These are phyloP conservation scores for Pseudocercospora vitis DNA, from an alignment of 2,329 filamentous ascomycete species.

Conservation along the genomic window DNA sequence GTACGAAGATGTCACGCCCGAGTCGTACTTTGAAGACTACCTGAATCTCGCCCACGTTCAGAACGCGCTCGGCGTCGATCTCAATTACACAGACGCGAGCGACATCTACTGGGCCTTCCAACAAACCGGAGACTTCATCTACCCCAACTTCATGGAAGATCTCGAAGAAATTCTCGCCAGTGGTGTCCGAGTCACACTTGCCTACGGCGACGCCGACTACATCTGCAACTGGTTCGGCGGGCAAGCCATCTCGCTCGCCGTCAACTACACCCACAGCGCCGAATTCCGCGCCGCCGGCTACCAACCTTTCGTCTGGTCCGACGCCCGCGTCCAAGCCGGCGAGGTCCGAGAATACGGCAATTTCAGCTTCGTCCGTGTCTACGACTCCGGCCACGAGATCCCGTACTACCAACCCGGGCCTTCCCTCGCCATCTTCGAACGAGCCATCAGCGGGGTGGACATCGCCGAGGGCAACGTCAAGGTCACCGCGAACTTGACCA, in stretches of 20 bases:
- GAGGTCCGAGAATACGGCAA: conserved; percentile 39
- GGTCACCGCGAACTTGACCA: conserved; percentile 39
- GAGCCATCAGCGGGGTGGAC: conserved; percentile 39
- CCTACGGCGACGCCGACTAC: conserved; percentile 43
- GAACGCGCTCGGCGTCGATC: conserved; percentile 55
- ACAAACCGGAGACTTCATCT: conserved; percentile 54
- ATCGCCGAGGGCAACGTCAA: conserved; percentile 39
- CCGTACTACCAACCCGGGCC: conserved; percentile 44
- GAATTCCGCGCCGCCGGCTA: conserved; percentile 35
- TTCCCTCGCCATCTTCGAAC: conserved; percentile 33
- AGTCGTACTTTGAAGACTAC: conserved; percentile 53
- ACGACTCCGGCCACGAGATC: conserved; percentile 45
- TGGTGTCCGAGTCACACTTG: conserved; percentile 42
- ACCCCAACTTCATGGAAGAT: conserved; percentile 55
- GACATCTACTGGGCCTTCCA: conserved; percentile 54
- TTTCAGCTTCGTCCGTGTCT: conserved; percentile 34
- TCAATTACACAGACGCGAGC: conserved; percentile 55
- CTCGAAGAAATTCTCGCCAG: conserved; percentile 44
- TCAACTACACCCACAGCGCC: conserved; percentile 41
- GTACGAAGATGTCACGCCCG: conserved; percentile 41
- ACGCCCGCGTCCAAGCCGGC: conserved; percentile 40
- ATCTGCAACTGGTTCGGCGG: conserved; percentile 45
- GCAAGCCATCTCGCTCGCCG: conserved; percentile 39
- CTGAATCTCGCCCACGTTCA: conserved; percentile 59
- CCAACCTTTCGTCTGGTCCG: conserved; percentile 34